phyloP scores from a whole-genome alignment of 148 eudicot genomes.

The Polygonum aviculare region DNA sequence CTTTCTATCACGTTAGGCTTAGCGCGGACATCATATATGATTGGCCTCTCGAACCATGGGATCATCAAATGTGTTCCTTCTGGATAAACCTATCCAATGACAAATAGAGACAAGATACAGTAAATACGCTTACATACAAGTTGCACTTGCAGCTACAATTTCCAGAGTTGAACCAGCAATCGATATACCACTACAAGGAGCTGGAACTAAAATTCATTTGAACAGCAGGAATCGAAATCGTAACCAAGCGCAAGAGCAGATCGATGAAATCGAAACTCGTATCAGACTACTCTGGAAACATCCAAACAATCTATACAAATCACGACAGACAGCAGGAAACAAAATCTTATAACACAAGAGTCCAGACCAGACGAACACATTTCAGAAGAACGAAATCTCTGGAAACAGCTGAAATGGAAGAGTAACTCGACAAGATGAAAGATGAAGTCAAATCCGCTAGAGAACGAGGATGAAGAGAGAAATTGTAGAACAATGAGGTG shows the following conservation, averaged over 20 bases:
- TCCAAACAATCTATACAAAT: not conserved
- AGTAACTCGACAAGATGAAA: not conserved
- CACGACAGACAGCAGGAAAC: not conserved
- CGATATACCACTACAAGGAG: not conserved
- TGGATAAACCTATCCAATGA: slow-evolving; percentile 64
- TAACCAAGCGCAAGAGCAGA: not conserved
- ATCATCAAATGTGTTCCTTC: slow-evolving; percentile 91
- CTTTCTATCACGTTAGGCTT: slow-evolving; percentile 88
- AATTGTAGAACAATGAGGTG: not conserved
- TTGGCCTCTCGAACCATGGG: slow-evolving; percentile 94
- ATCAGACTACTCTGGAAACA: not conserved
- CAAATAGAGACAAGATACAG: not conserved
- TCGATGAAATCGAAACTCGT: not conserved
- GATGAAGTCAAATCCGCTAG: not conserved
- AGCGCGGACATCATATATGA: slow-evolving; percentile 93
- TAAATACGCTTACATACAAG: not conserved
- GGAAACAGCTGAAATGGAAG: not conserved
- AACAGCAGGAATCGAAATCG: not conserved
- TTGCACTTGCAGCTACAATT: not conserved
- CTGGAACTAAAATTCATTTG: not conserved
- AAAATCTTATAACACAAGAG: not conserved
- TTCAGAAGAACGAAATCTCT: not conserved
- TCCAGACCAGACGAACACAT: not conserved
- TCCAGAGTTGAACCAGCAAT: not conserved
- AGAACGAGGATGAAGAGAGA: not conserved